phyloP scores from a whole-genome alignment of 2,329 filamentous ascomycete species.

The Cordyceps fumosorosea region DNA sequence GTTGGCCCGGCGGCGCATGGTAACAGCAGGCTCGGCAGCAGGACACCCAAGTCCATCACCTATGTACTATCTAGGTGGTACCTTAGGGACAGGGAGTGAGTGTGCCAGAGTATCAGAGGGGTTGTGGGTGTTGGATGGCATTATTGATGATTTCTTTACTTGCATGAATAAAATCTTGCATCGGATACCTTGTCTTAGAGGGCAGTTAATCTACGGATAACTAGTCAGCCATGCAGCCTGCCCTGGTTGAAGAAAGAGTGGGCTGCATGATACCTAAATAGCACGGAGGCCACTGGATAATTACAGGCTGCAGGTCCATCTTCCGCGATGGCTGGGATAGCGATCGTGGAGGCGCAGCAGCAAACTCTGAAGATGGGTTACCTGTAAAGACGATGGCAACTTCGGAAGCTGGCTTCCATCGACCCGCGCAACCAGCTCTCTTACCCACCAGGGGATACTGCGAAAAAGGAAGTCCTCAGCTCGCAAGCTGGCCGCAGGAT shows the following conservation, averaged over 20 bases:
- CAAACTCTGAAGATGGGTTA: neutral
- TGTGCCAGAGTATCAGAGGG: too few species aligned
- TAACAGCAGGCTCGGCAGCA: too few species aligned
- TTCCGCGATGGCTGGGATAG: neutral
- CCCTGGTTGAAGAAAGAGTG: neutral
- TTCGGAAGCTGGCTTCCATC: neutral
- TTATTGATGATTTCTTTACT: too few species aligned
- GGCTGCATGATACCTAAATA: neutral
- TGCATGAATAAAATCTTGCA: too few species aligned
- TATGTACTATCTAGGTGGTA: too few species aligned
- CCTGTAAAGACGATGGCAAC: neutral
- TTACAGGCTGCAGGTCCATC: neutral
- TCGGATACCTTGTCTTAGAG: neutral
- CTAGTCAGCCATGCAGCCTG: neutral
- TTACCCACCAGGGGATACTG: neutral
- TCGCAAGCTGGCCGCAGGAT: constrained; percentile 7
- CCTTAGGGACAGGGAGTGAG: too few species aligned
- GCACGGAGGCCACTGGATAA: too few species aligned
- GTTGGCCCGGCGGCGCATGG: neutral
- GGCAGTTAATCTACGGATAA: neutral
- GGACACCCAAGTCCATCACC: too few species aligned
- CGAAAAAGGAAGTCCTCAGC: neutral
- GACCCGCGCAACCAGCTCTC: too few species aligned
- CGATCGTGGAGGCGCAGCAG: neutral
- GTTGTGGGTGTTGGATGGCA: too few species aligned